These are phyloP conservation scores for Apiospora hydei DNA, from an alignment of 2,329 filamentous ascomycete genomes.

Conservation along the genomic window DNA sequence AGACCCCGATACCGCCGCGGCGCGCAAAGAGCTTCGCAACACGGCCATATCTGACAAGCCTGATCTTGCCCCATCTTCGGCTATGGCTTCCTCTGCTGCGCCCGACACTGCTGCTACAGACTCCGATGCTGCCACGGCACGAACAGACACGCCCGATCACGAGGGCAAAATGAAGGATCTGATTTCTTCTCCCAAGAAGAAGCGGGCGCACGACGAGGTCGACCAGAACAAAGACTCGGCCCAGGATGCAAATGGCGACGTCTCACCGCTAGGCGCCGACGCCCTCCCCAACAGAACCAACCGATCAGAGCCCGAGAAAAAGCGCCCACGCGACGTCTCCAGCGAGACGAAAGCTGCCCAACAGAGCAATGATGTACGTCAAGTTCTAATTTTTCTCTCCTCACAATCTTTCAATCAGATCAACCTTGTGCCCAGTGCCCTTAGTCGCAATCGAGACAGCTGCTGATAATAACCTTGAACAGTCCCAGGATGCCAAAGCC, in stretches of 20 bases:
- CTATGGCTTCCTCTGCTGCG: conserved; percentile 28
- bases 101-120: conserved; percentile 31
- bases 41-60: conserved; percentile 65
- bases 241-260: conserved; percentile 45
- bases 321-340: conserved; percentile 63
- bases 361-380: conserved; percentile 44
- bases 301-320: conserved; percentile 70
- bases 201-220: conserved; percentile 66
- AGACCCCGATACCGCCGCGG: conserved; percentile 69
- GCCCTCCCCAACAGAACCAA: conserved; percentile 56
- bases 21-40: conserved; percentile 70
- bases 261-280: conserved; percentile 51
- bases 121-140: conserved; percentile 41
- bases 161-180: conserved; percentile 55
- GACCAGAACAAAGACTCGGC: conserved; percentile 54
- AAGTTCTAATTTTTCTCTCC: conserved; percentile 1
- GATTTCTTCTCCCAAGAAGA: conserved; percentile 70
- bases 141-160: conserved; percentile 44
- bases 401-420: conserved; percentile 13
- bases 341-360: conserved; percentile 45
- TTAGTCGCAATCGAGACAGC: neutral
- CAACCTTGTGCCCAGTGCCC: conserved; percentile 23
- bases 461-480: conserved; percentile 34
- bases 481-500: conserved; percentile 24
- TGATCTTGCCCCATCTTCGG: conserved; percentile 34